These are phyloP conservation scores for Taphrina communis DNA, from an alignment of 1,139 yeast genomes.

Conservation along the genomic window DNA sequence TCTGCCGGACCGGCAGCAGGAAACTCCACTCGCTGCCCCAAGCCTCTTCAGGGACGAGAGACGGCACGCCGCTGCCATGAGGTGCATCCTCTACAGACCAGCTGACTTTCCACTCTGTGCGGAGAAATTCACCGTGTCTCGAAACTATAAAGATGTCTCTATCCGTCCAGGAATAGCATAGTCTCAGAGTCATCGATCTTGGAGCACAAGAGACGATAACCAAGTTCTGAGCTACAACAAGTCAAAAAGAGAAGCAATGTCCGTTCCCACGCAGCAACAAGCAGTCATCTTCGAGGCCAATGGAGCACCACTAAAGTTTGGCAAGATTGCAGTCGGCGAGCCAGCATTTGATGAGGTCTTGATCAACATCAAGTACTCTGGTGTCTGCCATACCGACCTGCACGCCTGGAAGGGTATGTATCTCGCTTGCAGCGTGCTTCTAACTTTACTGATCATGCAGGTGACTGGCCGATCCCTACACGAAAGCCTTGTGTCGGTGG, in stretches of 20 bases:
- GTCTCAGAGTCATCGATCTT: background rate
- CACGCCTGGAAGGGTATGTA: conserved; percentile 32
- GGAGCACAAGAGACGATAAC: no score
- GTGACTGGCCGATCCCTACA: conserved; percentile 38
- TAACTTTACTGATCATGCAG: background rate
- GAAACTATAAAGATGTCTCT: background rate
- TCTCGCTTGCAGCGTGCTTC: background rate
- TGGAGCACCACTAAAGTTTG: conserved; percentile 26
- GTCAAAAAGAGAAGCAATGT: conserved; percentile 8
- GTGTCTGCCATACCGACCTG: conserved; percentile 72
- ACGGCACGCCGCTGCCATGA: conserved; percentile 15
- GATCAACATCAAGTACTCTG: conserved; percentile 68
- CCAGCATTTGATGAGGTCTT: conserved; percentile 67
- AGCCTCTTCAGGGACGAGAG: conserved; percentile 13
- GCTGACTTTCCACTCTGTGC: conserved; percentile 24
- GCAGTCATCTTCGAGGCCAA: conserved; percentile 34
- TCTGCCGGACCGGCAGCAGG: background rate
- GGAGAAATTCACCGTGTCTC: background rate
- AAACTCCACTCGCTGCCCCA: background rate
- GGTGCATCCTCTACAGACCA: conserved; percentile 16
- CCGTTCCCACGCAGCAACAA: conserved; percentile 27
- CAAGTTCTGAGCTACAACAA: background rate
- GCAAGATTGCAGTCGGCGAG: conserved; percentile 67
- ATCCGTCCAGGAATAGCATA: background rate
- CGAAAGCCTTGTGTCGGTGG: conserved; percentile 38